phyloP scores from a whole-genome alignment of 805 yeast species.

The Candida broadrunensis region DNA sequence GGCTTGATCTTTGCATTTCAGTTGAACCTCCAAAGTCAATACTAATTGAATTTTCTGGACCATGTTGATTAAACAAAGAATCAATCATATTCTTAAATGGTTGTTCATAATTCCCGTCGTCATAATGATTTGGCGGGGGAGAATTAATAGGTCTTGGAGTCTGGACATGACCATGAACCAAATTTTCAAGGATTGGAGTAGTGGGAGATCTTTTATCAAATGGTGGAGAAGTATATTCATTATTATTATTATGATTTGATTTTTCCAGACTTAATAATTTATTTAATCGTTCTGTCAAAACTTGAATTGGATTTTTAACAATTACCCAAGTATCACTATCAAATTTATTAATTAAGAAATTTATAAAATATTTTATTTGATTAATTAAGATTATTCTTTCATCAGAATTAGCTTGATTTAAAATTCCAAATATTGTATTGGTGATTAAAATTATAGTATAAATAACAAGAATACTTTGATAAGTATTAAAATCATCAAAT shows the following conservation, averaged over 20 bases:
- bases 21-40: no score
- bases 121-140: background rate
- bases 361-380: background rate
- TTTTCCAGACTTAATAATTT: background rate
- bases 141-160: background rate
- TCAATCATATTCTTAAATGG: constrained; percentile 1
- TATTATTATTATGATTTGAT: background rate
- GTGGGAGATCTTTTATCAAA: background rate
- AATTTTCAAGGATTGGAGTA: background rate
- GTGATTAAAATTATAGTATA: background rate
- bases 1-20: no score
- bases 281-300: background rate
- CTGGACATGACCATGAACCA: background rate
- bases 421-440: background rate
- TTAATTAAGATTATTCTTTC: background rate
- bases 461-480: background rate
- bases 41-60: no score
- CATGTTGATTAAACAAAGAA: background rate
- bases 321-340: background rate
- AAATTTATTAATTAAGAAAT: background rate
- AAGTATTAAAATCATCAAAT: background rate
- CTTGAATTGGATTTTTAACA: background rate
- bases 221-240: background rate
- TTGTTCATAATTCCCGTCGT: background rate
- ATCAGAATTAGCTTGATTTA: background rate